Percentiles rank a stretch among this genome's conserved stretches.
Evolutionary conservation across 2,329 filamentous ascomycete genomes (phyloP).

Genomic region (Tolypocladium tundrense): DNA sequence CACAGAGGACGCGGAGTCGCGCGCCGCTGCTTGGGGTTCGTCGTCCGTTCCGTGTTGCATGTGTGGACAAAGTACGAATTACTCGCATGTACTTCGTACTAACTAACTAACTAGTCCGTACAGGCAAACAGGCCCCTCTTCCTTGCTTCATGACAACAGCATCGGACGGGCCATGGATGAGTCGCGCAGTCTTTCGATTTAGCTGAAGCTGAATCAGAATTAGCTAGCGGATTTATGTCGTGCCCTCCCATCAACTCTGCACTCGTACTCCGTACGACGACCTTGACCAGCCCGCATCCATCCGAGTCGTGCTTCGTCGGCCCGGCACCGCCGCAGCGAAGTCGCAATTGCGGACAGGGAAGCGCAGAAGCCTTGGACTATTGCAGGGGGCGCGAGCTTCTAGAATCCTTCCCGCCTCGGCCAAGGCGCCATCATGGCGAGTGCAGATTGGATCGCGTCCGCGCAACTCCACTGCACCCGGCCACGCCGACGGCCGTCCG

Average conservation of each 20-base stretch:
- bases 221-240: too few species aligned
- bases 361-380: not conserved
- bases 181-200: not conserved
- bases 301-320: not conserved
- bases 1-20: not conserved
- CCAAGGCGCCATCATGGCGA: not conserved
- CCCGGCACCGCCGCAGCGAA: not conserved
- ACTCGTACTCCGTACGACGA: not conserved
- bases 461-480: not conserved
- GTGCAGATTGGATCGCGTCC: not conserved
- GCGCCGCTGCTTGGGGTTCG: not conserved
- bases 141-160: not conserved
- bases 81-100: too few species aligned
- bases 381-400: not conserved
- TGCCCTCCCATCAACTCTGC: not conserved
- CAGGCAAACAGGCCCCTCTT: not conserved
- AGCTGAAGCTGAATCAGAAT: too few species aligned
- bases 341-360: not conserved
- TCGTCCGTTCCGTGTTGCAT: not conserved
- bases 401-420: constrained; percentile 1
- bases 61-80: too few species aligned
- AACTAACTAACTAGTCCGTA: too few species aligned
- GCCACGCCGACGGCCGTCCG: not conserved
- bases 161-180: too few species aligned
- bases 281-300: not conserved